Conservation (phyloP, 2,329 filamentous ascomycete species). For the Septoria linicola region DNA sequence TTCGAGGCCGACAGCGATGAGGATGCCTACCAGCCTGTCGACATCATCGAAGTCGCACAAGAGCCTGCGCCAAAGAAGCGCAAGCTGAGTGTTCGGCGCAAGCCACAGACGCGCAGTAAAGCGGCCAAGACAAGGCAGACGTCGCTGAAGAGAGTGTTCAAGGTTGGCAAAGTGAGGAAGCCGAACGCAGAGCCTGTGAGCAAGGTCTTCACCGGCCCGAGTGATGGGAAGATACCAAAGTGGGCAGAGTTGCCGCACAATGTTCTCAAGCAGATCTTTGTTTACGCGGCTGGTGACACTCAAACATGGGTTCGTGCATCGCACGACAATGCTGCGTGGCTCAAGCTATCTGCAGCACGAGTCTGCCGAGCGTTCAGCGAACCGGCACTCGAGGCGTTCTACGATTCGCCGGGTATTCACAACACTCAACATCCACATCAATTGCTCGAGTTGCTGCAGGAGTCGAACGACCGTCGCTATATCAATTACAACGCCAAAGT, state of each 20-base stretch:
- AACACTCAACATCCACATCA: slow-evolving; percentile 35
- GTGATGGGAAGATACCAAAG: slow-evolving; percentile 36
- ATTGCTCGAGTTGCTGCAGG: slow-evolving; percentile 34
- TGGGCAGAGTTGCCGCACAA: slow-evolving; percentile 38
- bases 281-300: slow-evolving; percentile 34
- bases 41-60: slow-evolving; percentile 17
- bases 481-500: slow-evolving; percentile 70
- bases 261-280: slow-evolving; percentile 39
- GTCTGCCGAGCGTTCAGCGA: slow-evolving; percentile 38
- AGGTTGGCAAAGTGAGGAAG: slow-evolving; percentile 29
- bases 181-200: slow-evolving; percentile 24
- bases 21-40: slow-evolving; percentile 26
- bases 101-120: slow-evolving; percentile 32
- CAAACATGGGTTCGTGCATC: slow-evolving; percentile 26
- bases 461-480: slow-evolving; percentile 30
- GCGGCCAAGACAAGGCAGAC: slow-evolving; percentile 20
- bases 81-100: slow-evolving; percentile 24
- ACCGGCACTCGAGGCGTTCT: slow-evolving; percentile 41
- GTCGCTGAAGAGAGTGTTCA: slow-evolving; percentile 20
- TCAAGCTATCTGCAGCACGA: slow-evolving; percentile 34
- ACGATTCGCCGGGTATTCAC: slow-evolving; percentile 35
- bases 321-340: slow-evolving; percentile 35
- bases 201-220: slow-evolving; percentile 34
- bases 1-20: slow-evolving; percentile 33
- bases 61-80: slow-evolving; percentile 28